phyloP scores from a whole-genome alignment of 768 basidiomycete species.

The Pleurotus pulmonarius region DNA sequence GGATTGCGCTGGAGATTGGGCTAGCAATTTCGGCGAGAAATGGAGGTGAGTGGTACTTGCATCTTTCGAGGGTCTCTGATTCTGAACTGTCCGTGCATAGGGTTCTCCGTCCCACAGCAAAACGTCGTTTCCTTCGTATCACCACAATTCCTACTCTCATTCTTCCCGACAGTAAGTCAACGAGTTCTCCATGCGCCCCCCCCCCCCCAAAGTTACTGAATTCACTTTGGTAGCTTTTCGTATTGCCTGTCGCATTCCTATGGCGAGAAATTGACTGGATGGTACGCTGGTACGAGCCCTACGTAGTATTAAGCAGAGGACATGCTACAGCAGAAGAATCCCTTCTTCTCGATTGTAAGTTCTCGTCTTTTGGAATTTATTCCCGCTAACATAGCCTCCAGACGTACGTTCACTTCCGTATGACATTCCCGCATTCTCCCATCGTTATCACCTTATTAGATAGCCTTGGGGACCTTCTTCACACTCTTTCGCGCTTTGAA shows the following conservation, averaged over 20 bases:
- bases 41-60: conserved; percentile 30
- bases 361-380: background rate
- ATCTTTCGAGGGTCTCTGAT: no score
- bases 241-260: conserved; percentile 46
- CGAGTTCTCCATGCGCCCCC: background rate
- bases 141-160: conserved; percentile 41
- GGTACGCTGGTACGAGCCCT: conserved; percentile 63
- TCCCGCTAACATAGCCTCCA: background rate
- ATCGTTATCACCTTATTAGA: conserved; percentile 21
- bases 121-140: conserved; percentile 51
- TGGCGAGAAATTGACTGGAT: conserved; percentile 54
- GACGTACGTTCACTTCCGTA: background rate
- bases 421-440: background rate
- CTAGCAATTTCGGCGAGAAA: conserved; percentile 35
- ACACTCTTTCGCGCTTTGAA: conserved; percentile 41
- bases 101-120: conserved; percentile 46
- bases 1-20: conserved; percentile 44
- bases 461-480: conserved; percentile 38
- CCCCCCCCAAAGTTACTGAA: conserved; percentile 46
- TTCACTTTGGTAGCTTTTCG: conserved; percentile 51
- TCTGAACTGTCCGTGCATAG: conserved; percentile 23
- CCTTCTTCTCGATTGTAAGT: conserved; percentile 62
- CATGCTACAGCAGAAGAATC: conserved; percentile 52
- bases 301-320: conserved; percentile 52
- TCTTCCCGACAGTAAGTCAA: conserved; percentile 37